phyloP scores from a whole-genome alignment of 768 basidiomycete genomes.

The Suillus brevipes region DNA sequence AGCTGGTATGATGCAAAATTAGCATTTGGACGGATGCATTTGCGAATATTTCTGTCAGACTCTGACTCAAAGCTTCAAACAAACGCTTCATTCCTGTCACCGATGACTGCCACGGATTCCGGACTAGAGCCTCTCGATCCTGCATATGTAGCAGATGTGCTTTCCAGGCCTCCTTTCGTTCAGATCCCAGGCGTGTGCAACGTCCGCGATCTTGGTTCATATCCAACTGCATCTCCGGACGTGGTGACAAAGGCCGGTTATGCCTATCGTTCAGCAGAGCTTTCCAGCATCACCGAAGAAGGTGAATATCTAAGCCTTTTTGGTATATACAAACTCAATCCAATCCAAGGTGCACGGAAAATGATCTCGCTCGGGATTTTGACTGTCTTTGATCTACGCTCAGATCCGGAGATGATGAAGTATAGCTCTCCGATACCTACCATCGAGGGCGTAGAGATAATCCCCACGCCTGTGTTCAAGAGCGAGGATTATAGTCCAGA shows the following conservation, averaged over 20 bases:
- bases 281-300: conserved; percentile 68
- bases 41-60: neutral
- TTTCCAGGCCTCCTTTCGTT: conserved; percentile 73
- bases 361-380: conserved; percentile 63
- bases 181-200: conserved; percentile 73
- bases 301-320: conserved; percentile 40
- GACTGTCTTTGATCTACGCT: conserved; percentile 75
- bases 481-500: conserved; percentile 82
- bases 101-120: conserved; percentile 23
- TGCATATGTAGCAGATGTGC: conserved; percentile 56
- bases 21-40: neutral
- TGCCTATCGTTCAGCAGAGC: conserved; percentile 69
- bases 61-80: conserved; percentile 5
- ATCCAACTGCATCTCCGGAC: conserved; percentile 50
- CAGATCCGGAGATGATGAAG: conserved; percentile 76
- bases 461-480: conserved; percentile 63
- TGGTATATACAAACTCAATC: neutral
- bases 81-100: neutral
- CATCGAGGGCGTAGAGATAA: conserved; percentile 62
- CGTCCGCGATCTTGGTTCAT: conserved; percentile 69
- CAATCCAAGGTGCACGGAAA: conserved; percentile 53
- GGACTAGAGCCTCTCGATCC: conserved; percentile 68
- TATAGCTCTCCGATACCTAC: conserved; percentile 64
- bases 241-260: conserved; percentile 56
- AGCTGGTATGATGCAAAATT: neutral